A percentile compares a stretch with the other conserved stretches of the same genome.
These are phyloP conservation scores for Camellia japonica DNA, from an alignment of 148 eudicot species.

Conservation along the genomic window DNA sequence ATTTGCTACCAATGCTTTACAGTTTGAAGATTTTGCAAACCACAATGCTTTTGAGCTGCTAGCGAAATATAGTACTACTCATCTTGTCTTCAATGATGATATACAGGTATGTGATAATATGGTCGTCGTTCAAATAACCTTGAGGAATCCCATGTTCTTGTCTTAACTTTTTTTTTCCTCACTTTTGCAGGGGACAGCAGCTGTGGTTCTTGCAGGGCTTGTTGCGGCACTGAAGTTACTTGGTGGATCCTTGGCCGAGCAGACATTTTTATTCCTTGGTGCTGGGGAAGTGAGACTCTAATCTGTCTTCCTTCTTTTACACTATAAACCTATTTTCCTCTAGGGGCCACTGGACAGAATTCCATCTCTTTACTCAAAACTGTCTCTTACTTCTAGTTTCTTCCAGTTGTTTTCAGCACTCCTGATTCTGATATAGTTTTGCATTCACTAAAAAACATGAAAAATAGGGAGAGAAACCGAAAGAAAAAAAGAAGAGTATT, in stretches of 20 bases:
- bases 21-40: slow-evolving; percentile 98
- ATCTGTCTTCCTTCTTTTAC: not conserved
- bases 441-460: not conserved
- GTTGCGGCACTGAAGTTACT: slow-evolving; percentile 75
- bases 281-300: slow-evolving; percentile 77
- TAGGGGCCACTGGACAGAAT: not conserved
- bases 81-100: slow-evolving; percentile 94
- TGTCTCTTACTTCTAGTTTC: not conserved
- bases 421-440: not conserved
- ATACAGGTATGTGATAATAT: slow-evolving; percentile 58
- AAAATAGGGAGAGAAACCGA: not conserved
- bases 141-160: not conserved
- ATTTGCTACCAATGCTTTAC: slow-evolving; percentile 10
- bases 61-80: slow-evolving; percentile 68
- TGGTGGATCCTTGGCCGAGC: slow-evolving; percentile 83
- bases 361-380: not conserved
- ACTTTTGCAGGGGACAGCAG: slow-evolving; percentile 75
- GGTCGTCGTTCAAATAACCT: not conserved
- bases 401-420: not conserved
- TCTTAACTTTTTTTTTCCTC: slow-evolving; percentile 4
- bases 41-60: slow-evolving; percentile 96
- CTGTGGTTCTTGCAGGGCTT: slow-evolving; percentile 87
- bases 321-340: not conserved
- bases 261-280: slow-evolving; percentile 83
- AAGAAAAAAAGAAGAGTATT: not conserved